Conservation (phyloP, 177 flowering plant species). For the Telopea speciosissima region DNA sequence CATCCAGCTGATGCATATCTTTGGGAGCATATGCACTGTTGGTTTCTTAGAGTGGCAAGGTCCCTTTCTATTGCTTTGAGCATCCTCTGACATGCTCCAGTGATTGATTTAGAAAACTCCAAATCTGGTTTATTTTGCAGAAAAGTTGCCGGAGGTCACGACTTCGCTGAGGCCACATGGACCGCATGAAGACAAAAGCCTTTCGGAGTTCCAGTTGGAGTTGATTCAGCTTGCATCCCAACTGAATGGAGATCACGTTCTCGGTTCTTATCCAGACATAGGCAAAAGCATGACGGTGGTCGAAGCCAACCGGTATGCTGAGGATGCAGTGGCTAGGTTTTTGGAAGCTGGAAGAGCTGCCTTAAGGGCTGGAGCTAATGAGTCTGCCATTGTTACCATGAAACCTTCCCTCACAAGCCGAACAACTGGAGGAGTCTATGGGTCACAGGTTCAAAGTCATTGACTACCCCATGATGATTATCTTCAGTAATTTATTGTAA, state of each 20-base stretch:
- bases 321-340: conserved; percentile 83
- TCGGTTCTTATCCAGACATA: conserved; percentile 65
- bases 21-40: not conserved
- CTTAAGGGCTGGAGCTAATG: conserved; percentile 79
- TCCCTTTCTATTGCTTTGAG: not conserved
- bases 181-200: conserved; percentile 56
- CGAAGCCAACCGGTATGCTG: conserved; percentile 73
- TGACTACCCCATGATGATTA: conserved; percentile 1
- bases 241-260: conserved; percentile 81
- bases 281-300: conserved; percentile 73
- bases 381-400: conserved; percentile 82
- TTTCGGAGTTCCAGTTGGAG: conserved; percentile 89
- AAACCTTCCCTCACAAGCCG: conserved; percentile 86
- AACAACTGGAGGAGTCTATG: conserved; percentile 11
- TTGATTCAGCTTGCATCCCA: conserved; percentile 93
- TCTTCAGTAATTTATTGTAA: not conserved
- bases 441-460: conserved; percentile 8
- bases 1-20: too few relatives aligned
- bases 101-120: not conserved
- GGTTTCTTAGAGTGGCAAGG: not conserved
- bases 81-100: not conserved
- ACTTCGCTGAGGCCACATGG: conserved; percentile 56
- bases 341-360: conserved; percentile 90
- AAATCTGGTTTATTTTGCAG: conserved; percentile 27
- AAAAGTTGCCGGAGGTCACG: conserved; percentile 60